These are phyloP conservation scores for Deuterostichococcus epilithicus DNA, from an alignment of 139 green algal genomes.

Conservation along the genomic window DNA sequence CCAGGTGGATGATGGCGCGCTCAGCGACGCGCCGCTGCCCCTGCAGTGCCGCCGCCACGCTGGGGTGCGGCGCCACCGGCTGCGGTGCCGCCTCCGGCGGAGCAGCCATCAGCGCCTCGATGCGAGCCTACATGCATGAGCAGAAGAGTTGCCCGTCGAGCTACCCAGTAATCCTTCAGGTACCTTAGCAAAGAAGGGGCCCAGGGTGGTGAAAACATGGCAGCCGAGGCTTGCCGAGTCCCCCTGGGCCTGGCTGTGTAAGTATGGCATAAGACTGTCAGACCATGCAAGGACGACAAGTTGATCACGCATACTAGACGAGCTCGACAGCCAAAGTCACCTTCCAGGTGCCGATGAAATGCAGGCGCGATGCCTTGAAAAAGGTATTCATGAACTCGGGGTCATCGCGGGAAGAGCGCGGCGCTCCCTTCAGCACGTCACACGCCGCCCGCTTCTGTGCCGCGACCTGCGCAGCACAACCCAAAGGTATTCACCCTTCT, in stretches of 20 bases:
- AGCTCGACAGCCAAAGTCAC: too few species aligned
- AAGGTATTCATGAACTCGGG: conserved; percentile 78
- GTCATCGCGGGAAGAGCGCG: conserved; percentile 47
- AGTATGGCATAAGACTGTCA: too few species aligned
- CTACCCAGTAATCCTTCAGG: too few species aligned
- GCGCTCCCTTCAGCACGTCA: conserved; percentile 59
- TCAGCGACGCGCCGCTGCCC: not conserved
- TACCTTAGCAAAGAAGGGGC: too few species aligned
- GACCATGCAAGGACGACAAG: too few species aligned
- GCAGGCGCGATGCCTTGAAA: conserved; percentile 63
- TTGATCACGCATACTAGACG: too few species aligned
- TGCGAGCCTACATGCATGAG: conserved; percentile 28
- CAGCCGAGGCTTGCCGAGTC: too few species aligned
- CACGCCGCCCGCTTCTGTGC: conserved; percentile 50
- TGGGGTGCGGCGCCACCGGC: not conserved
- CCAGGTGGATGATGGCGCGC: conserved; percentile 82
- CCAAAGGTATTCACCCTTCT: not conserved
- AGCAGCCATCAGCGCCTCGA: conserved; percentile 52
- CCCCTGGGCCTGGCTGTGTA: too few species aligned
- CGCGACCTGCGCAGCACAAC: conserved; percentile 19
- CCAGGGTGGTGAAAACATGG: too few species aligned
- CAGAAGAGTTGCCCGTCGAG: too few species aligned
- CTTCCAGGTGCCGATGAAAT: conserved; percentile 88
- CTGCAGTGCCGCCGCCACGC: not conserved
- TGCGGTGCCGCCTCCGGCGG: not conserved